Conservation (phyloP, 164 flowering plant species). For the Chloranthus sessilifolius region DNA sequence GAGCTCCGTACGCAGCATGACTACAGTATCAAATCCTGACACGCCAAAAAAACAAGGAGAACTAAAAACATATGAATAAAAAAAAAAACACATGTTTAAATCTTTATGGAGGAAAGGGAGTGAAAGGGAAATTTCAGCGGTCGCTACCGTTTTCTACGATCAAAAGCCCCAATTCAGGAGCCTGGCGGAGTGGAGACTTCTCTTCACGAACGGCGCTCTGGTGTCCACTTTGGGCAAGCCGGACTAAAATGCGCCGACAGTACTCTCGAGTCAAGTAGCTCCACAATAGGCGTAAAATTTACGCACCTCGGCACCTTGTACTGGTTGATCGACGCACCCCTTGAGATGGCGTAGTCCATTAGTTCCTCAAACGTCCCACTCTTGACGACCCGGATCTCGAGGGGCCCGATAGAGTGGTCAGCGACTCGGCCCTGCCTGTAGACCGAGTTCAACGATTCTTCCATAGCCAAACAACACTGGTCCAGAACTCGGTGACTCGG, state of each 20-base stretch:
- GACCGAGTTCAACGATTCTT: constrained; percentile 32
- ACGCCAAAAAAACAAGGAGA: too few relatives aligned
- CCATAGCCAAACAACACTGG: constrained; percentile 33
- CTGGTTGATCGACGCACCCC: constrained; percentile 46
- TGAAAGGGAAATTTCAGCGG: too few relatives aligned
- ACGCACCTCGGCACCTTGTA: constrained; percentile 48
- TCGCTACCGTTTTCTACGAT: too few relatives aligned
- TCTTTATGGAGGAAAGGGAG: too few relatives aligned
- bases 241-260: constrained; percentile 36
- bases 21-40: too few relatives aligned
- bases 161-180: too few relatives aligned
- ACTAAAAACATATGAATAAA: too few relatives aligned
- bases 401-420: constrained; percentile 33
- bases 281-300: constrained; percentile 33
- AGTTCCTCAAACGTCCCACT: constrained; percentile 42
- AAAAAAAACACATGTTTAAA: too few relatives aligned
- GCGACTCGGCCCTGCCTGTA: constrained; percentile 34
- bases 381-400: constrained; percentile 39
- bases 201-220: too few relatives aligned
- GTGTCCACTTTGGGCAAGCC: constrained; percentile 29
- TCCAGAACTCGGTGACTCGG: constrained; percentile 16
- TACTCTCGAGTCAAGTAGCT: constrained; percentile 34
- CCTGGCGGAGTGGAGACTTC: too few relatives aligned
- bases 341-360: constrained; percentile 47
- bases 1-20: too few relatives aligned